Evolutionary conservation across 1,139 yeast species (phyloP).

Genomic region (Pichia sp.): DNA sequence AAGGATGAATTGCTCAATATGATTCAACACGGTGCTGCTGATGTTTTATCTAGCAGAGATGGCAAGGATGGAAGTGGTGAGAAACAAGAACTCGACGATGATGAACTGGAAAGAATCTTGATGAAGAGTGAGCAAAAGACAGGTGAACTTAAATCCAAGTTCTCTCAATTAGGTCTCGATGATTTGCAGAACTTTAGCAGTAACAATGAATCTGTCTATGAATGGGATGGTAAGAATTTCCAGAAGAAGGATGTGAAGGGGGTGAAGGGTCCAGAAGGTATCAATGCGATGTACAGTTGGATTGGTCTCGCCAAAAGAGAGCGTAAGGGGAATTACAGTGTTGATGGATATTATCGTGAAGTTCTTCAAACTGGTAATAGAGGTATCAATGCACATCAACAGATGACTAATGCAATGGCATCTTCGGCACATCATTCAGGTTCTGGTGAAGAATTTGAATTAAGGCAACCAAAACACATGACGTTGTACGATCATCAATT

Average conservation of each 20-base stretch:
- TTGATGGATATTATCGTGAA: constrained; percentile 74
- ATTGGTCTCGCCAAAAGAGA: constrained; percentile 73
- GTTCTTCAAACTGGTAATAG: constrained; percentile 64
- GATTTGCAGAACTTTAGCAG: constrained; percentile 69
- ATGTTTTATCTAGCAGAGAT: constrained; percentile 38
- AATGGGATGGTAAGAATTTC: constrained; percentile 81
- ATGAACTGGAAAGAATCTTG: constrained; percentile 58
- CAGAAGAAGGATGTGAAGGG: constrained; percentile 52
- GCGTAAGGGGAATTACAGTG: constrained; percentile 69
- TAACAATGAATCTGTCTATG: constrained; percentile 54
- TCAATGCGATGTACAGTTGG: constrained; percentile 39
- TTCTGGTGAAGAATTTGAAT: constrained; percentile 28
- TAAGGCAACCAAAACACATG: constrained; percentile 62
- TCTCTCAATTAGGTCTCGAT: constrained; percentile 60
- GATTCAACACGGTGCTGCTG: constrained; percentile 77
- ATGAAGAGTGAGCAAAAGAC: constrained; percentile 59
- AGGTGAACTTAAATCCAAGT: constrained; percentile 52
- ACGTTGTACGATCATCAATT: constrained; percentile 71
- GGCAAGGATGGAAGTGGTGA: not conserved
- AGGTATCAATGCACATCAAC: constrained; percentile 3
- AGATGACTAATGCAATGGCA: constrained; percentile 1
- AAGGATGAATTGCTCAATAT: constrained; percentile 69
- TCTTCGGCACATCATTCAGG: not conserved
- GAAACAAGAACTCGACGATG: constrained; percentile 36
- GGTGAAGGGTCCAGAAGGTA: constrained; percentile 27